Evolutionary conservation across 2,329 filamentous ascomycete genomes (phyloP), one percentile per base, ranked within the genome.

Genomic region (Fusarium pilosicola): DNA sequence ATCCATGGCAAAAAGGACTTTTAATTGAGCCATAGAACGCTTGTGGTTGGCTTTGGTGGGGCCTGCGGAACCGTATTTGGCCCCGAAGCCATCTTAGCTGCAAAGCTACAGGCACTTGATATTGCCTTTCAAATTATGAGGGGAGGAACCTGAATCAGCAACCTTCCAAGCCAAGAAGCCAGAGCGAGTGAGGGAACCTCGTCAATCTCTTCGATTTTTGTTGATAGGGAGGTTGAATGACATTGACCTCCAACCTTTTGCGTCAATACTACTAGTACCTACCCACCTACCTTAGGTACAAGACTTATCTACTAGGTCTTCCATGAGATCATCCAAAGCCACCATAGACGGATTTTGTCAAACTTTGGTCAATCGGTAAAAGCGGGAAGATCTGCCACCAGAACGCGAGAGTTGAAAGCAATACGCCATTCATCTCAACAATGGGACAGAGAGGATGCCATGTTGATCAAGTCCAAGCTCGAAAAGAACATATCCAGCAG

Each of bases 41-140:
- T 48, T 45, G 59, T 65, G 56, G 74, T 74, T 74, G 71, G 71
- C 39, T 39, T 49, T 44, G 46, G 51, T 48, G 64, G 74, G 74
- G 74, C 68, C 65, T 52, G 60, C 65, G 74, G 74, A 65, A 68
- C 62, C 48, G 32, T 60, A 46, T 65, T 66, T 74, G 62, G 57
- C 48, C 46, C 73, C 73, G 55, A 68, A 74, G 61, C 54, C 70
- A 74, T 70, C 49, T 73, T 74, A 74, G 72, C 42, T 73, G 65
- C 58, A 70, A 73, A 70, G 65, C 72, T 74, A 74, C 65, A 70
- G 65, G 54, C 41, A 55, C 38, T 70, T 71, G 48, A 74, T 68
- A 75, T 75, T 75, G 59, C 63, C 71, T 74, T 54, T 62, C 62
- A 52, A 60, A 72, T 74, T 74, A 62, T 74, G 59, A 70, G 64